Conservation (phyloP, 2,329 filamentous ascomycete species). For the Anthostomella pinea region DNA sequence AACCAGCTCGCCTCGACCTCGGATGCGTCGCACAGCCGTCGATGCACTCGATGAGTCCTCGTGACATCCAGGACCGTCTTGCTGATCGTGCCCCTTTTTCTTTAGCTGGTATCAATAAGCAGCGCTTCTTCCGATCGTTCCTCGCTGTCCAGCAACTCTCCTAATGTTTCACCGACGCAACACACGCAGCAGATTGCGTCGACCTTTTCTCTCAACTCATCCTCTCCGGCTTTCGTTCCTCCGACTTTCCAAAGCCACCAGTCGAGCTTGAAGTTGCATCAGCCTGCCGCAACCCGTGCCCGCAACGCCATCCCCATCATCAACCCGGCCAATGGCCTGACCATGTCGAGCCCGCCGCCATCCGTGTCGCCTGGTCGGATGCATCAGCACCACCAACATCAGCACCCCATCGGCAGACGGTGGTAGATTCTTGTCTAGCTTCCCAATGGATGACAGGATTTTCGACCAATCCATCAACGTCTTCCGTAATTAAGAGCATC, state of each 20-base stretch:
- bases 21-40: constrained; percentile 4
- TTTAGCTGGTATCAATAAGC: constrained; percentile 84
- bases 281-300: constrained; percentile 82
- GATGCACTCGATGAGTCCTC: background rate
- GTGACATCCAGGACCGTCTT: constrained; percentile 1
- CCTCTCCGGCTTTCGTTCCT: constrained; percentile 64
- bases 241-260: constrained; percentile 65
- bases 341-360: constrained; percentile 83
- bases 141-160: constrained; percentile 90
- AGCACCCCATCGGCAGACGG: constrained; percentile 50
- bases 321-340: constrained; percentile 87
- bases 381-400: too few species aligned
- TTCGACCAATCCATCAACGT: constrained; percentile 34
- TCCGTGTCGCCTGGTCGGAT: constrained; percentile 63
- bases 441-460: constrained; percentile 34
- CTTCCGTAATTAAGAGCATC: constrained; percentile 23
- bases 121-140: constrained; percentile 88
- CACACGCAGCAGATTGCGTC: constrained; percentile 77
- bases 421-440: constrained; percentile 48
- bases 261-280: constrained; percentile 75
- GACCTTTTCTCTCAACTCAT: constrained; percentile 69
- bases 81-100: constrained; percentile 25
- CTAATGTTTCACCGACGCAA: constrained; percentile 86
- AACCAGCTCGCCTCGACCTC: constrained; percentile 1
- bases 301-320: constrained; percentile 98